phyloP scores from a whole-genome alignment of 768 basidiomycete species.

The Daedaleopsis nitida region DNA sequence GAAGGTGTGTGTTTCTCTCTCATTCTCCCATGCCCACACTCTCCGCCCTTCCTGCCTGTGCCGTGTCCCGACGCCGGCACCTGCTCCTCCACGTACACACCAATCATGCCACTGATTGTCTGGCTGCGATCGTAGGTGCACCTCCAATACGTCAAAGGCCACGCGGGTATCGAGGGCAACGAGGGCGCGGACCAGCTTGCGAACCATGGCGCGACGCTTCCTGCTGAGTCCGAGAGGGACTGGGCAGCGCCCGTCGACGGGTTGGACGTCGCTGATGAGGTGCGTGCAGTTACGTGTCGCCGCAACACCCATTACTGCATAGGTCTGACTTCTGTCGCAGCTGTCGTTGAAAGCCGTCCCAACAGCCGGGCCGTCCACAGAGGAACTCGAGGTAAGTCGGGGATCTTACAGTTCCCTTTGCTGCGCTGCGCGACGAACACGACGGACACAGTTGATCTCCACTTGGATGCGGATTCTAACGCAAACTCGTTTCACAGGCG shows the following conservation, averaged over 20 bases:
- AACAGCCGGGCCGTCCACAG: background rate
- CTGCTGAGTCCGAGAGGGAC: conserved; percentile 51
- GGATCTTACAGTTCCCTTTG: too few relatives aligned
- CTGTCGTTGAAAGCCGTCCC: background rate
- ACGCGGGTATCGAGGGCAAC: conserved; percentile 78
- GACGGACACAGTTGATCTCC: too few relatives aligned
- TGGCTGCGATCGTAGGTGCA: conserved; percentile 18
- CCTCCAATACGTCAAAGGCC: conserved; percentile 78
- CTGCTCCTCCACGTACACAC: too few relatives aligned
- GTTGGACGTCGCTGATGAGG: background rate
- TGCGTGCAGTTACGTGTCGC: too few relatives aligned
- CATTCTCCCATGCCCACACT: background rate
- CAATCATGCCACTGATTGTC: too few relatives aligned
- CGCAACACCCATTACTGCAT: too few relatives aligned
- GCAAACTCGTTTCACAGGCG: background rate
- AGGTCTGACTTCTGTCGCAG: background rate
- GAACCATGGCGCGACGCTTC: conserved; percentile 51
- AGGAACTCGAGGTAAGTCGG: background rate
- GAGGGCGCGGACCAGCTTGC: conserved; percentile 84
- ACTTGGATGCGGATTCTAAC: background rate
- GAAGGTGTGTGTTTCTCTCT: conserved; percentile 37
- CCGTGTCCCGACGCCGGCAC: too few relatives aligned
- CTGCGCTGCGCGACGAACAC: too few relatives aligned
- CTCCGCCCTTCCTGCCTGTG: background rate
- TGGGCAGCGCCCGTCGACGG: conserved; percentile 44